Percentiles rank a stretch among this genome's conserved stretches.
These are phyloP conservation scores for Candida nanaspora DNA, from an alignment of 805 yeast species.

Conservation along the genomic window DNA sequence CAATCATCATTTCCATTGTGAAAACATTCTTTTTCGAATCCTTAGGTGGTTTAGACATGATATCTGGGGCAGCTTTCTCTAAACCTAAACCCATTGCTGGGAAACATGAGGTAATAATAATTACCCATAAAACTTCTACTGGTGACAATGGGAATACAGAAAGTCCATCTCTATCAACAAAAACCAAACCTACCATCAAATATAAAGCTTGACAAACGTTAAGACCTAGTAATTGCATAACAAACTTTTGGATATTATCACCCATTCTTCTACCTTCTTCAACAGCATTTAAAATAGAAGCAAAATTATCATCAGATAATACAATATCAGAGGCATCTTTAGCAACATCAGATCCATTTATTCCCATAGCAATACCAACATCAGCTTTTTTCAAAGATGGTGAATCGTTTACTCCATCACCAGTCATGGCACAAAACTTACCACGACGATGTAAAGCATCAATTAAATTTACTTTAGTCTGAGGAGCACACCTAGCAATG, in stretches of 20 bases:
- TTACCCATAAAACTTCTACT: conserved; percentile 73
- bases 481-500: conserved; percentile 79
- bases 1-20: conserved; percentile 59
- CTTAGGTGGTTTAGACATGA: conserved; percentile 60
- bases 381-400: conserved; percentile 72
- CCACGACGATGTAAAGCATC: conserved; percentile 63
- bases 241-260: conserved; percentile 71
- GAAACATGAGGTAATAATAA: conserved; percentile 72
- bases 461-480: conserved; percentile 74
- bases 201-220: conserved; percentile 67
- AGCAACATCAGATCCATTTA: conserved; percentile 79
- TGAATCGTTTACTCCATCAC: conserved; percentile 80
- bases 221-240: conserved; percentile 63
- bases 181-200: conserved; percentile 66
- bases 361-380: conserved; percentile 82
- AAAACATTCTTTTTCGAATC: conserved; percentile 48
- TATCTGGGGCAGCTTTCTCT: conserved; percentile 56
- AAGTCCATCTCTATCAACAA: conserved; percentile 50
- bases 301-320: conserved; percentile 69
- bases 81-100: conserved; percentile 81
- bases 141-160: conserved; percentile 83
- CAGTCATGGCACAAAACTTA: conserved; percentile 72
- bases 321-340: conserved; percentile 77
- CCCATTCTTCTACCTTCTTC: conserved; percentile 81
- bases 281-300: conserved; percentile 69